Percentiles rank a stretch among this genome's conserved stretches.
Evolutionary conservation across 805 yeast genomes (phyloP).

Genomic region (Ogataea ramenticola): DNA sequence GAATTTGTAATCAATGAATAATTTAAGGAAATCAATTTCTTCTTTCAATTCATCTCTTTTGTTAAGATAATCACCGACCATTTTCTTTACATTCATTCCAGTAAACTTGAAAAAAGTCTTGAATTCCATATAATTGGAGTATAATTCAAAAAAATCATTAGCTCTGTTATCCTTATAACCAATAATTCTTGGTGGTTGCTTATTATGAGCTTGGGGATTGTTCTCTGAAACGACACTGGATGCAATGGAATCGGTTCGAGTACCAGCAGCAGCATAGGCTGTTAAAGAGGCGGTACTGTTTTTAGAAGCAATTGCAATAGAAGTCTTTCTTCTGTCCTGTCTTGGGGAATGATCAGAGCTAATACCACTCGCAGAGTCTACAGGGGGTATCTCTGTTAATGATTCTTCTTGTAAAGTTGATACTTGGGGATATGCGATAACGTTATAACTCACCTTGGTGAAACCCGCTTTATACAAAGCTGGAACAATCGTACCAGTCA

Average conservation of each 20-base stretch:
- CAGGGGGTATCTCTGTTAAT: neutral
- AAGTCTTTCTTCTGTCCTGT: neutral
- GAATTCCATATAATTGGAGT: constrained; percentile 23
- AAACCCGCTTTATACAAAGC: constrained; percentile 18
- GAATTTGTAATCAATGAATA: constrained; percentile 26
- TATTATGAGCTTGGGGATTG: neutral
- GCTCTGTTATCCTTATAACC: constrained; percentile 21
- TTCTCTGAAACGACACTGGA: constrained; percentile 5
- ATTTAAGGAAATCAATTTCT: constrained; percentile 14
- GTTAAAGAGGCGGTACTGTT: neutral
- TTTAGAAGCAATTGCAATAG: neutral
- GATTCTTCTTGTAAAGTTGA: constrained; percentile 9
- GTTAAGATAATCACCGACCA: neutral
- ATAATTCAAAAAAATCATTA: constrained; percentile 23
- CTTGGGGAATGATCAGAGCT: neutral
- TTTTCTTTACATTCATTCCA: constrained; percentile 1
- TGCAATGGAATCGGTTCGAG: constrained; percentile 1
- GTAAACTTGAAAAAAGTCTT: constrained; percentile 11
- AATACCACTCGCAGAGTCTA: neutral
- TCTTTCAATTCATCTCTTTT: constrained; percentile 1
- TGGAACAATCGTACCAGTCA: constrained; percentile 14
- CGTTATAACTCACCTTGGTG: constrained; percentile 15
- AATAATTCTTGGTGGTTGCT: neutral
- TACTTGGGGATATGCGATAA: constrained; percentile 21
- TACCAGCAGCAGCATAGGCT: neutral